phyloP scores from a whole-genome alignment of 2,329 filamentous ascomycete genomes.

The Trichophyton mentagrophytes region DNA sequence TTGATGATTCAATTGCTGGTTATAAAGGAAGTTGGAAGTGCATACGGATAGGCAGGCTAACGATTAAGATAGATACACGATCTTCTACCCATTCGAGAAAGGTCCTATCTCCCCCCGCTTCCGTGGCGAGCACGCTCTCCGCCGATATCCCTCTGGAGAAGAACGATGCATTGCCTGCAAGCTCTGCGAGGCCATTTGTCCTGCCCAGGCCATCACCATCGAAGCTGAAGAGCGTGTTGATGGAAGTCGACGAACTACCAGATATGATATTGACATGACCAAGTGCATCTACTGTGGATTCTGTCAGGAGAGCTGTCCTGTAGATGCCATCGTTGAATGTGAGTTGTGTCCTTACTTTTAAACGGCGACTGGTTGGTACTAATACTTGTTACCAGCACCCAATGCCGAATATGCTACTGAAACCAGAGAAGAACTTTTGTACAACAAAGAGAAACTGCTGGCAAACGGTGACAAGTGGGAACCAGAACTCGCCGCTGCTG shows the following conservation, averaged over 20 bases:
- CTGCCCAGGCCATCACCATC: conserved; percentile 95
- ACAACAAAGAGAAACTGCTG: conserved; percentile 93
- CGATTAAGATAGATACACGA: conserved; percentile 61
- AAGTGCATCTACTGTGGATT: conserved; percentile 99
- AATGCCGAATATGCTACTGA: conserved; percentile 66
- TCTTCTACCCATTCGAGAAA: conserved; percentile 98
- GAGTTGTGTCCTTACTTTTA: conserved; percentile 19
- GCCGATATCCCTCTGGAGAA: conserved; percentile 92
- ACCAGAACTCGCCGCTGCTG: conserved; percentile 83
- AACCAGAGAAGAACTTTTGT: conserved; percentile 82
- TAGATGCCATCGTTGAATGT: conserved; percentile 81
- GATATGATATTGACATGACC: conserved; percentile 99
- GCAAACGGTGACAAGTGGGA: conserved; percentile 95
- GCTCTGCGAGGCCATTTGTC: conserved; percentile 96
- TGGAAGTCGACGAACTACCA: conserved; percentile 83
- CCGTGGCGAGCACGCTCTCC: conserved; percentile 92
- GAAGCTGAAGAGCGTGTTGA: conserved; percentile 97
- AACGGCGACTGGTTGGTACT: neutral
- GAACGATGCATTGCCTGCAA: conserved; percentile 99
- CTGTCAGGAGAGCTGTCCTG: conserved; percentile 97
- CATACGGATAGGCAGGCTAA: neutral
- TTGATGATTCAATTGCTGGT: neutral
- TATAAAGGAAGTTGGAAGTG: neutral
- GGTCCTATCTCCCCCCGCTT: conserved; percentile 95
- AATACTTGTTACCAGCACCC: conserved; percentile 36